Conservation (phyloP, 1,284 basidiomycete species). For the Moesziomyces sp. region DNA sequence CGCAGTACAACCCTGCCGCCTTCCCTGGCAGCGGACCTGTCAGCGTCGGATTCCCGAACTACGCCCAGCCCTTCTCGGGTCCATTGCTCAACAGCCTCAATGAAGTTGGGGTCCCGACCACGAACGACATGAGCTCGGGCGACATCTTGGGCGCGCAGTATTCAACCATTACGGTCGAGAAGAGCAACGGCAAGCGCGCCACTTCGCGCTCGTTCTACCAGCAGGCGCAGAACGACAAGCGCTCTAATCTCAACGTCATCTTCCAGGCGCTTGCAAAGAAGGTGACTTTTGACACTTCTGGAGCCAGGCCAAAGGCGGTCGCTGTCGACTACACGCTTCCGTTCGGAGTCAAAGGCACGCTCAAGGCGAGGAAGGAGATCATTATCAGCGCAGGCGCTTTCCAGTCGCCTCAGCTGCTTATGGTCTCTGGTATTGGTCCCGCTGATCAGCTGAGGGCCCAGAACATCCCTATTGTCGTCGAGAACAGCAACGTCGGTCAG, state of each 20-base stretch:
- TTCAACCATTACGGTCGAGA: slow-evolving; percentile 41
- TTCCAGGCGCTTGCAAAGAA: slow-evolving; percentile 58
- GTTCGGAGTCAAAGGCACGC: slow-evolving; percentile 23
- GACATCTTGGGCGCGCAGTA: slow-evolving; percentile 65
- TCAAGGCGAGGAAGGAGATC: slow-evolving; percentile 56
- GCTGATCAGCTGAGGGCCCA: slow-evolving; percentile 31
- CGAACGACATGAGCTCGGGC: slow-evolving; percentile 57
- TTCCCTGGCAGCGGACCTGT: slow-evolving; percentile 43
- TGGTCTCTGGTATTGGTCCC: slow-evolving; percentile 59
- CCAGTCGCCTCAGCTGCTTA: slow-evolving; percentile 63
- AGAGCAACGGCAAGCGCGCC: slow-evolving; percentile 31
- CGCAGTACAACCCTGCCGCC: slow-evolving; percentile 41
- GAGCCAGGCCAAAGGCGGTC: slow-evolving; percentile 63
- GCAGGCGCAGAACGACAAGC: slow-evolving; percentile 22
- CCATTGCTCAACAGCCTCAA: slow-evolving; percentile 40
- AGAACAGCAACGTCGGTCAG: slow-evolving; percentile 50
- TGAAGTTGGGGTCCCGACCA: slow-evolving; percentile 43
- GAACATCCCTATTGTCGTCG: slow-evolving; percentile 36
- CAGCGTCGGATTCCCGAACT: slow-evolving; percentile 50
- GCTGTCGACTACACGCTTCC: slow-evolving; percentile 44
- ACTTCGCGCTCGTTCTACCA: slow-evolving; percentile 51
- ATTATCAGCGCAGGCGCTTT: slow-evolving; percentile 63
- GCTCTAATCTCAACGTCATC: slow-evolving; percentile 60
- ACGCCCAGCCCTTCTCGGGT: slow-evolving; percentile 50
- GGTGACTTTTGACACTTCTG: slow-evolving; percentile 65